A percentile compares a stretch with the other conserved stretches of the same genome.
Conservation (phyloP, 148 eudicot genomes). For the Rhododendron molle region DNA sequence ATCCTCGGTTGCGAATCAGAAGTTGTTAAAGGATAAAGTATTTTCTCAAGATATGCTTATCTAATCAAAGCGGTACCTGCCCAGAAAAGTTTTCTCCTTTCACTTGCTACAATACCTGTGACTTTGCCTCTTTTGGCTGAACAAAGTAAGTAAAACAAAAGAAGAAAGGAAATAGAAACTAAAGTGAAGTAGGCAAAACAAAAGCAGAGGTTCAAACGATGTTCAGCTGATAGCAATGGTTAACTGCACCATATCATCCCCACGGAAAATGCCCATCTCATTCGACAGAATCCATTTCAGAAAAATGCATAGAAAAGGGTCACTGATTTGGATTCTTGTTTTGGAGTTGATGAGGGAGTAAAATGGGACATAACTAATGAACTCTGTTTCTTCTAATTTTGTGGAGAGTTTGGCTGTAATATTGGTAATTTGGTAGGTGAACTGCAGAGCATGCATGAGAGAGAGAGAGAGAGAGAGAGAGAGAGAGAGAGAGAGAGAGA, state of each 20-base stretch:
- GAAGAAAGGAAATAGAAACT: slow-evolving; percentile 16
- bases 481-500: slow-evolving; percentile 31
- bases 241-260: slow-evolving; percentile 17
- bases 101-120: neutral
- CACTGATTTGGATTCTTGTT: neutral
- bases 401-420: slow-evolving; percentile 17
- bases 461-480: slow-evolving; percentile 41
- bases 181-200: slow-evolving; percentile 11
- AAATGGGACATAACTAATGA: neutral
- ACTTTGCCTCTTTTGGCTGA: slow-evolving; percentile 15
- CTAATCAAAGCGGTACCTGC: neutral
- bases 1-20: neutral
- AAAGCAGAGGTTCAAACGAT: slow-evolving; percentile 26
- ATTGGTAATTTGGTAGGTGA: slow-evolving; percentile 58
- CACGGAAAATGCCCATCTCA: slow-evolving; percentile 2
- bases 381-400: neutral
- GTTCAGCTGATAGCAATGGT: slow-evolving; percentile 19
- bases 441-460: slow-evolving; percentile 60
- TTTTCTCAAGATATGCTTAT: neutral
- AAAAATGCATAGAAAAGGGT: neutral
- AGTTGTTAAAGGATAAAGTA: slow-evolving; percentile 10
- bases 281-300: neutral
- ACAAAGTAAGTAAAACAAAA: slow-evolving; percentile 13
- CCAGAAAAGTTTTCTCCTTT: neutral
- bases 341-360: neutral